Evolutionary conservation across 2,329 filamentous ascomycete genomes (phyloP), one percentile per base, ranked within the genome.

Genomic region (Aspergillus versicolor): DNA sequence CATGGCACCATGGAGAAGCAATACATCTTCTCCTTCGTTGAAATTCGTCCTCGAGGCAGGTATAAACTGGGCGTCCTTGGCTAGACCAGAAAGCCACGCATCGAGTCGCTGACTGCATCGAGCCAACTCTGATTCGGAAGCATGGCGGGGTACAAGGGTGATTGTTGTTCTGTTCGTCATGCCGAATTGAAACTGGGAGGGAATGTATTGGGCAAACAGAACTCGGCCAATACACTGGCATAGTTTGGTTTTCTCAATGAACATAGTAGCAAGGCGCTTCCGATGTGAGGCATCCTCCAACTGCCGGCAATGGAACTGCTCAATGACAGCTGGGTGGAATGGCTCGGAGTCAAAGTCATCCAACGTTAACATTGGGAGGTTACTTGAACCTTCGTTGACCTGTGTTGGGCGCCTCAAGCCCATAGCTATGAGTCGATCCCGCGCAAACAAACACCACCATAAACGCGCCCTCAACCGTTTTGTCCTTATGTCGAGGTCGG

Each of bases 401-500:
- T 91, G 83, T 3, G 90, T 93, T 2, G 91, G 92, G 40, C 92
- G 85, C 46, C 92, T 85, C 89, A 96, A 92, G 48, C 92, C 92
- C 38, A 96, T 82, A 1, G 92, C 92, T 58, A 96, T 90, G 19
- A 96, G 82, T 38, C 91, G 88, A 73, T 96, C 92, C 42, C 91
- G 88, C 85, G 95, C 94, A 69, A 93, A 95, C 61, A 91, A 90
- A 24, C 90, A 93, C 92, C 92, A 96, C 92, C 92, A 96, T 60
- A 96, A 90, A 40, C 91, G 83, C 73, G 92, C 92, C 84, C 91
- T 92, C 32, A 96, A 74, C 66, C 86, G 88, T 68, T 63, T 64
- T 5, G 52, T 62, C 38, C 49, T 62, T 5, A 52, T 48, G 21
- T 65, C 62, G 58, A 65, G 61, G 15, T 57, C 50, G 17, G 59